Percentiles rank a stretch among this genome's conserved stretches.
Conservation (phyloP, 2,329 filamentous ascomycete genomes). For the Dactylellina haptotyla region DNA sequence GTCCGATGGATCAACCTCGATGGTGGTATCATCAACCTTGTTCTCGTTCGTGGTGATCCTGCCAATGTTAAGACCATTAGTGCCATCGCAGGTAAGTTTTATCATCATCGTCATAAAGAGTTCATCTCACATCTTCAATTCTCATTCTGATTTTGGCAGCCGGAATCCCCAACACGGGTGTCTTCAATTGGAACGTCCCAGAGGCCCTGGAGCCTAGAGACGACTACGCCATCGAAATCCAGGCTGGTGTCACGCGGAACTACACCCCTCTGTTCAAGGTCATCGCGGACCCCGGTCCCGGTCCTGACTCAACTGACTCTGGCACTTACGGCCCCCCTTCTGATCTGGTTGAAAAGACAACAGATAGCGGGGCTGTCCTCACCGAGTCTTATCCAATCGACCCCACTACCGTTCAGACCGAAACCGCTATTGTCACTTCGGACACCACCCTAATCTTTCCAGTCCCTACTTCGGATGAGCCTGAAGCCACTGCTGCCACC, state of each 20-base stretch:
- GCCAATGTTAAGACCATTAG: slow-evolving; percentile 50
- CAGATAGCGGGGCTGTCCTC: slow-evolving; percentile 22
- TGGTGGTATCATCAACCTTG: slow-evolving; percentile 53
- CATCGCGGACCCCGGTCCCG: slow-evolving; percentile 19
- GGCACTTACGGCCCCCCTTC: background rate
- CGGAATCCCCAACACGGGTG: slow-evolving; percentile 55
- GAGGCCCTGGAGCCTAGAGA: slow-evolving; percentile 33
- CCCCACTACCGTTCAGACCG: background rate
- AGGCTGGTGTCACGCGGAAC: slow-evolving; percentile 53
- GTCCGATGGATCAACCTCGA: slow-evolving; percentile 48
- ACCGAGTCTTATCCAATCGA: slow-evolving; percentile 43
- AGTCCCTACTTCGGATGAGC: slow-evolving; percentile 18
- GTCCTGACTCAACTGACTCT: background rate
- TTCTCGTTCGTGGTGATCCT: slow-evolving; percentile 55
- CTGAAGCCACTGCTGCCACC: background rate
- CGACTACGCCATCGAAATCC: slow-evolving; percentile 57
- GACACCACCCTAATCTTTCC: slow-evolving; percentile 33
- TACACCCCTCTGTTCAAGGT: slow-evolving; percentile 57
- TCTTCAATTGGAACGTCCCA: slow-evolving; percentile 56
- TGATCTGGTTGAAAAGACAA: slow-evolving; percentile 37
- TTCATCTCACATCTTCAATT: too few species aligned
- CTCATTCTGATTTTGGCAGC: slow-evolving; percentile 14
- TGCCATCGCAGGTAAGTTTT: slow-evolving; percentile 55
- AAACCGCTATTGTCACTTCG: slow-evolving; percentile 27
- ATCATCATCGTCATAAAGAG: too few species aligned